phyloP scores from a whole-genome alignment of 2,329 filamentous ascomycete species.

The Phyllosticta capitalensis region DNA sequence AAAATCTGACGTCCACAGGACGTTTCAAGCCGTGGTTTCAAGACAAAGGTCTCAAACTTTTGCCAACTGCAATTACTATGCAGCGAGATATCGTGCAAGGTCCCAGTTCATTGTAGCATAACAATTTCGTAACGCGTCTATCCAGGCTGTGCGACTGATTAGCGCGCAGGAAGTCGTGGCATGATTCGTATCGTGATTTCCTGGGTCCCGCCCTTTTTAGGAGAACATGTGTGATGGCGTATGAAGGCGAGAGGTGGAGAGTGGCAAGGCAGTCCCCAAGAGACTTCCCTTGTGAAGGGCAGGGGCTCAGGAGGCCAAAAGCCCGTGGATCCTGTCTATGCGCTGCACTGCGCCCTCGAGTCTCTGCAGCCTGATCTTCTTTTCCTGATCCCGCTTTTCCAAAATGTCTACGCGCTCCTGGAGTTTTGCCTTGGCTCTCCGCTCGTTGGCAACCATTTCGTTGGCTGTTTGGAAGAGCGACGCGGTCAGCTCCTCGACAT shows the following conservation, averaged over 20 bases:
- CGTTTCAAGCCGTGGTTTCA: too few species aligned
- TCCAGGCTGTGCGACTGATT: not conserved
- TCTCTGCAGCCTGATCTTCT: constrained; percentile 56
- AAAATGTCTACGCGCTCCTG: constrained; percentile 61
- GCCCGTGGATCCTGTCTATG: constrained; percentile 58
- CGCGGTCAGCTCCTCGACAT: constrained; percentile 70
- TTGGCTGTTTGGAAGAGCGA: constrained; percentile 75
- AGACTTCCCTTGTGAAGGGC: not conserved
- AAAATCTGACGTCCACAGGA: too few species aligned
- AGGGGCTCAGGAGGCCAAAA: constrained; percentile 37
- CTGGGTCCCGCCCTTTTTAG: not conserved
- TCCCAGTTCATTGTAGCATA: not conserved
- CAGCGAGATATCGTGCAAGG: too few species aligned
- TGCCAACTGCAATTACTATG: too few species aligned
- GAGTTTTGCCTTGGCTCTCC: constrained; percentile 58
- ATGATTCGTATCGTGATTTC: not conserved
- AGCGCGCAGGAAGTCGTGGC: not conserved
- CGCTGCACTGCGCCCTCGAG: constrained; percentile 61
- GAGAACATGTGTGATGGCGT: not conserved
- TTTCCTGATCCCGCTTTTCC: constrained; percentile 61
- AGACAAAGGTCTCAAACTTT: too few species aligned
- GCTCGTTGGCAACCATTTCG: constrained; percentile 74
- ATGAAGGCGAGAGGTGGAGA: not conserved
- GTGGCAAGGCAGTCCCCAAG: not conserved
- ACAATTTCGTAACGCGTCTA: not conserved